Evolutionary conservation across 2,329 filamentous ascomycete species (phyloP).

Genomic region (Paecilomyces sp.): DNA sequence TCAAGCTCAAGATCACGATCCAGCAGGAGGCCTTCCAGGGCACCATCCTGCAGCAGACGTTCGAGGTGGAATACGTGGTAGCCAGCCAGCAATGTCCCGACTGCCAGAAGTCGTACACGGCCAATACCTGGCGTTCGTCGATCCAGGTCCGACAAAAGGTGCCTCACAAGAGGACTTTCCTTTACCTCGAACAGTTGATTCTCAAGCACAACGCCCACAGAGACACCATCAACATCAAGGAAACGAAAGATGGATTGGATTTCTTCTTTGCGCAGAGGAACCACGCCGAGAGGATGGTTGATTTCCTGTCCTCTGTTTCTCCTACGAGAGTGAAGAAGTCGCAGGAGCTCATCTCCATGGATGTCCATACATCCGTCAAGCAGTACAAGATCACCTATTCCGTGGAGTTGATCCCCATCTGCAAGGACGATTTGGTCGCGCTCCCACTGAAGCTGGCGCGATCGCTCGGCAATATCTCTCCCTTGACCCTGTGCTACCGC

Average conservation of each 20-base stretch:
- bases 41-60: constrained; percentile 78
- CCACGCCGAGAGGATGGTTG: constrained; percentile 84
- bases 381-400: constrained; percentile 95
- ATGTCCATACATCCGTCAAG: constrained; percentile 82
- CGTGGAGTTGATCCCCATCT: constrained; percentile 83
- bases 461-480: constrained; percentile 78
- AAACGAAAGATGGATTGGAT: constrained; percentile 90
- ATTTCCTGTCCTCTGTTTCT: constrained; percentile 77
- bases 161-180: constrained; percentile 80
- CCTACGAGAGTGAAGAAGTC: constrained; percentile 75
- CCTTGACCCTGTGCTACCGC: constrained; percentile 76
- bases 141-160: constrained; percentile 98
- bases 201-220: constrained; percentile 86
- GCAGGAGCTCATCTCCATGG: constrained; percentile 89
- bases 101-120: constrained; percentile 91
- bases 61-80: constrained; percentile 89
- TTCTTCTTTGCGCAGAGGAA: constrained; percentile 90
- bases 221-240: constrained; percentile 97
- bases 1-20: constrained; percentile 93
- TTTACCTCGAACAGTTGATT: constrained; percentile 87
- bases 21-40: constrained; percentile 64
- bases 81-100: constrained; percentile 91
- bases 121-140: constrained; percentile 84
- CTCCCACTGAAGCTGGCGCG: constrained; percentile 85
- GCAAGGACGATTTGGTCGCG: constrained; percentile 95